Evolutionary conservation across 169 alveolate genomes (phyloP).

Genomic region (Plasmodium gallinaceum): DNA sequence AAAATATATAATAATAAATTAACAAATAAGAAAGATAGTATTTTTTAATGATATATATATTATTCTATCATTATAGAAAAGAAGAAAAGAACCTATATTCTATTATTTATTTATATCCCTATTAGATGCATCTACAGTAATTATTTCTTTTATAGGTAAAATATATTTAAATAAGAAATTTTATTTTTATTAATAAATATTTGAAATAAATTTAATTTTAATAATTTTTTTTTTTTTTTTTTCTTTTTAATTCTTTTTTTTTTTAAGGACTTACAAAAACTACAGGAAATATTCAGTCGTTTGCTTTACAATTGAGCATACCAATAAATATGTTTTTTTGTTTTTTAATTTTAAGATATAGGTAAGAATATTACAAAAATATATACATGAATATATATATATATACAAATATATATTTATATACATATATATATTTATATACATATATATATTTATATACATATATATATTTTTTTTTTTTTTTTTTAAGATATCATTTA

Average conservation of each 20-base stretch:
- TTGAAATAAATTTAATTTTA: not conserved
- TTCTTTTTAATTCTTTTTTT: no score
- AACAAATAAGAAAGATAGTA: not conserved
- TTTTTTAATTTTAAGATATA: conserved; percentile 36
- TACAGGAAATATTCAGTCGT: conserved; percentile 66
- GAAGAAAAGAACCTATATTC: conserved; percentile 5
- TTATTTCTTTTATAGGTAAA: conserved; percentile 38
- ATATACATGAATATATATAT: not conserved
- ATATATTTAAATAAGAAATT: not conserved
- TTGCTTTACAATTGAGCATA: conserved; percentile 41
- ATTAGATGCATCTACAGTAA: conserved; percentile 45
- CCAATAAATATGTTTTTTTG: conserved; percentile 67
- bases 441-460: not conserved
- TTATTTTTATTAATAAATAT: not conserved
- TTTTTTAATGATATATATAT: not conserved
- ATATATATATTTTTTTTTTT: not conserved
- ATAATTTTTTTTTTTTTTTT: not conserved
- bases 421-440: not conserved
- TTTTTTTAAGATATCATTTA: conserved; percentile 44
- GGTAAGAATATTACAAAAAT: conserved; percentile 8
- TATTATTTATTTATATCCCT: conserved; percentile 16
- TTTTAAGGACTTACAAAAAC: conserved; percentile 59
- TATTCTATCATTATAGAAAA: conserved; percentile 4
- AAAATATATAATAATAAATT: not conserved
- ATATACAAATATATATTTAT: not conserved